Evolutionary conservation across 2,329 filamentous ascomycete genomes (phyloP).

Genomic region (Botrytis tulipae): DNA sequence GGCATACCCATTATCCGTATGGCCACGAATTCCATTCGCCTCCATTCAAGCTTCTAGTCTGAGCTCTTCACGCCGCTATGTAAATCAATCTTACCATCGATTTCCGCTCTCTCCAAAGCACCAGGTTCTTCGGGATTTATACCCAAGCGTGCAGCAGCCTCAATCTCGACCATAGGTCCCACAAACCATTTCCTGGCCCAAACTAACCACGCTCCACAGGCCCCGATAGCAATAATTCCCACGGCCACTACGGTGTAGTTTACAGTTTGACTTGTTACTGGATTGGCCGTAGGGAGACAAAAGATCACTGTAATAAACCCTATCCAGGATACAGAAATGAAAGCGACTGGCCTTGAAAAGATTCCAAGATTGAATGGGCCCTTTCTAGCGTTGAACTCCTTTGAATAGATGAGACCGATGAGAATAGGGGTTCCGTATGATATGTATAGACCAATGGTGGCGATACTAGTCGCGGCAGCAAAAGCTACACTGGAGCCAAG

Average conservation of each 20-base stretch:
- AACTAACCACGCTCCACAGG: constrained; percentile 49
- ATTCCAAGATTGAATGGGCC: constrained; percentile 54
- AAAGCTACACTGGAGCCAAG: constrained; percentile 56
- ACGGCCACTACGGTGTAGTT: constrained; percentile 61
- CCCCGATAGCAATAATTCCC: constrained; percentile 52
- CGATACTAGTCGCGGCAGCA: constrained; percentile 57
- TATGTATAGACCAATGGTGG: constrained; percentile 57
- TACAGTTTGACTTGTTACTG: constrained; percentile 54
- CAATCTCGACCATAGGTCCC: constrained; percentile 53
- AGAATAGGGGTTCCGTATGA: constrained; percentile 58
- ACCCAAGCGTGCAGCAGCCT: constrained; percentile 49
- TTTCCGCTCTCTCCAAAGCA: constrained; percentile 32
- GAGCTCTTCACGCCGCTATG: background rate
- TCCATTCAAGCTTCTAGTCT: background rate
- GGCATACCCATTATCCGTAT: background rate
- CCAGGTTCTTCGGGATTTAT: constrained; percentile 43
- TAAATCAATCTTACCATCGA: constrained; percentile 13
- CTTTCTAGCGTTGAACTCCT: constrained; percentile 49
- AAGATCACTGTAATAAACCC: constrained; percentile 55
- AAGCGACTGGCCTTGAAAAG: constrained; percentile 48
- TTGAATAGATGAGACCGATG: constrained; percentile 52
- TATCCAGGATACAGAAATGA: constrained; percentile 52
- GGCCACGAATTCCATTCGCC: background rate
- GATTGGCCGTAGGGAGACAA: constrained; percentile 55
- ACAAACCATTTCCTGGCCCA: constrained; percentile 56